Base-by-base conservation (phyloP, 305 asterid species). In the Fraxinus latifolia region DNA sequence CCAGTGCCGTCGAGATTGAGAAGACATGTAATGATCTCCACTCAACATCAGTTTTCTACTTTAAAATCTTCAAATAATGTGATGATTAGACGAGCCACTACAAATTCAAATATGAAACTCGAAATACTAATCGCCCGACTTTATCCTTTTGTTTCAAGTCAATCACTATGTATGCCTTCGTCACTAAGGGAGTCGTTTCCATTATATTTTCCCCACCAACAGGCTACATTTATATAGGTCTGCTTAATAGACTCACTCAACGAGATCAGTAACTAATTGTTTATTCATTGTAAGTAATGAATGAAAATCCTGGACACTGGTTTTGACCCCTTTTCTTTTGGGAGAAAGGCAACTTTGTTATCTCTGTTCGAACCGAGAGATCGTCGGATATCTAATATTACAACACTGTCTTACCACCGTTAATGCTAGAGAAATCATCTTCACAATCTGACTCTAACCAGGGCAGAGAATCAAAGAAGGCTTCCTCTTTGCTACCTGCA, bases 401-500 rank as follows among this genome's bases (percentile, higher is more conserved):
- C n/a, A 23, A 3, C 73, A 3, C 3, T 34, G 65, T 62, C 92
- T 82, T 85, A 90, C 93, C 91, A 60, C 93, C 91, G 36, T 87
- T 82, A 58, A 90, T 89, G 70, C 92, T 90, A 55, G 53, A 70
- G 79, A 88, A 90, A 78, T 90, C 92, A 75, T 90, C 92, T 2
- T 90, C 93, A 0, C 91, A 85, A 73, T 90, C 93, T 0, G 91
- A 90, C 47, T 90, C 93, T 67, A 87, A 79, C 87, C 91, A 88
- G 14, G 87, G 79, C 14, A 77, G 91, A 29, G 91, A 83, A 80
- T 90, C 93, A 32, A 83, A 88, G 77, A 90, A 88, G 74, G 79
- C 6, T 79, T 90, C 93, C 68, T 88, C 93, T 76, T 83, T 85
- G 90, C 89, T 85, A 77, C 90, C 91, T 90, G 91, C 86, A 79